These are phyloP conservation scores for Metarhizium album DNA, from an alignment of 2,329 filamentous ascomycete genomes.

Conservation along the genomic window DNA sequence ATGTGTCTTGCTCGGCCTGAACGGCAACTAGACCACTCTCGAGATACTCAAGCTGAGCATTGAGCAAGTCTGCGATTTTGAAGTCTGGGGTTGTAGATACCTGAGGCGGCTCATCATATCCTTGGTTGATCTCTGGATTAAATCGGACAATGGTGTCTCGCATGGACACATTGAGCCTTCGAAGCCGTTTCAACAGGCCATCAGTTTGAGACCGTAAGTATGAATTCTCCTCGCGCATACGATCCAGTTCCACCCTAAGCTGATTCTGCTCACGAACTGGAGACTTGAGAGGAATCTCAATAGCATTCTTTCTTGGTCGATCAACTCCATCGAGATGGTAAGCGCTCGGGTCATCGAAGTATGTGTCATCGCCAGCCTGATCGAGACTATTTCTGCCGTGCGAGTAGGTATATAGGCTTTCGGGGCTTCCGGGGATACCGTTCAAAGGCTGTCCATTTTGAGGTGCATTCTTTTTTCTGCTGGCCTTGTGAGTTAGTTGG, in stretches of 20 bases:
- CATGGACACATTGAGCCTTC: constrained; percentile 55
- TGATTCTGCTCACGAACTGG: constrained; percentile 44
- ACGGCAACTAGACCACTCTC: constrained; percentile 54
- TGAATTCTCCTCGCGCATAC: constrained; percentile 34
- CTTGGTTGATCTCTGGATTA: constrained; percentile 43
- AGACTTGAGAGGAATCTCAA: constrained; percentile 50
- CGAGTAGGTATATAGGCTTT: constrained; percentile 62
- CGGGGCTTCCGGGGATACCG: constrained; percentile 62
- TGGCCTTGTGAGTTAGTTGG: constrained; percentile 74
- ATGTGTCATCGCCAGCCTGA: constrained; percentile 41
- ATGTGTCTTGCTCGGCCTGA: constrained; percentile 42
- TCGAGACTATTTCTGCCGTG: constrained; percentile 50
- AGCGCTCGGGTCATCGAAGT: constrained; percentile 68
- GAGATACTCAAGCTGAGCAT: constrained; percentile 58
- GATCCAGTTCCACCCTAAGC: constrained; percentile 36
- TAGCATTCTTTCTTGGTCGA: constrained; percentile 28
- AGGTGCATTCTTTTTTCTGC: constrained; percentile 44
- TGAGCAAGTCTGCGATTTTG: constrained; percentile 37
- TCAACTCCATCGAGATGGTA: constrained; percentile 61
- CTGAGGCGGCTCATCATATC: constrained; percentile 33
- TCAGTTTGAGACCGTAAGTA: constrained; percentile 25
- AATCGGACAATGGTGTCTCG: constrained; percentile 55
- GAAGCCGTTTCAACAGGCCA: constrained; percentile 41
- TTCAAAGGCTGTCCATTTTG: constrained; percentile 32
- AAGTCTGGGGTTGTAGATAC: constrained; percentile 14